Evolutionary conservation across 148 eudicot genomes (phyloP).

Genomic region (Rhododendron williamsianum): DNA sequence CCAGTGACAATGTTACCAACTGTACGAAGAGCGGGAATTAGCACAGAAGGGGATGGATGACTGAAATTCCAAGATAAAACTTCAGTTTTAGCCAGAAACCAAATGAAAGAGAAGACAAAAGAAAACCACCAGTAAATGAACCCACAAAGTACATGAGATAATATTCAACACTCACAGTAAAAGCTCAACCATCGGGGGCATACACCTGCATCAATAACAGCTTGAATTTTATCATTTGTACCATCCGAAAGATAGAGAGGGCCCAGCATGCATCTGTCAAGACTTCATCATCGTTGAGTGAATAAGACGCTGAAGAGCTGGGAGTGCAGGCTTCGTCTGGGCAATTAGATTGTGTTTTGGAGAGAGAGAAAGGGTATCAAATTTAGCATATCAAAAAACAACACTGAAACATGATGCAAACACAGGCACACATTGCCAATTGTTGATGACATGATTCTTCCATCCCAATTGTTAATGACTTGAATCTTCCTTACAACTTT

Average conservation of each 20-base stretch:
- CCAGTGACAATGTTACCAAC: conserved; percentile 52
- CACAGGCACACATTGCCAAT: not conserved
- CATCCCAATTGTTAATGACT: not conserved
- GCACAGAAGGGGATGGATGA: conserved; percentile 39
- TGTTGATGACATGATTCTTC: not conserved
- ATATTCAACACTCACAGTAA: conserved; percentile 37
- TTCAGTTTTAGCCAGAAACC: not conserved
- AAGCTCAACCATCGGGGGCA: conserved; percentile 55
- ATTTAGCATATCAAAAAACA: not conserved
- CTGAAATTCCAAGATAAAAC: conserved; percentile 13
- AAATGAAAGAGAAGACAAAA: not conserved
- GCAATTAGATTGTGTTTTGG: not conserved
- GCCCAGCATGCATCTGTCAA: conserved; percentile 72
- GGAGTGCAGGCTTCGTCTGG: conserved; percentile 61
- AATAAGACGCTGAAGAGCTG: conserved; percentile 48
- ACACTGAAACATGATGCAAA: not conserved
- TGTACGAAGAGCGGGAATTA: conserved; percentile 51
- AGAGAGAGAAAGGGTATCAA: not conserved
- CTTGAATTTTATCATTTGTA: conserved; percentile 65
- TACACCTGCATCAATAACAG: conserved; percentile 57
- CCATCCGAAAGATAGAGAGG: conserved; percentile 70
- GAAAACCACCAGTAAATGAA: not conserved
- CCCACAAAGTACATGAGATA: not conserved
- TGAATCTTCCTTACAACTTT: not conserved
- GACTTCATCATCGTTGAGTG: conserved; percentile 57